These are phyloP conservation scores for Vanilla planifolia DNA, from an alignment of 106 monocot species.

Conservation along the genomic window DNA sequence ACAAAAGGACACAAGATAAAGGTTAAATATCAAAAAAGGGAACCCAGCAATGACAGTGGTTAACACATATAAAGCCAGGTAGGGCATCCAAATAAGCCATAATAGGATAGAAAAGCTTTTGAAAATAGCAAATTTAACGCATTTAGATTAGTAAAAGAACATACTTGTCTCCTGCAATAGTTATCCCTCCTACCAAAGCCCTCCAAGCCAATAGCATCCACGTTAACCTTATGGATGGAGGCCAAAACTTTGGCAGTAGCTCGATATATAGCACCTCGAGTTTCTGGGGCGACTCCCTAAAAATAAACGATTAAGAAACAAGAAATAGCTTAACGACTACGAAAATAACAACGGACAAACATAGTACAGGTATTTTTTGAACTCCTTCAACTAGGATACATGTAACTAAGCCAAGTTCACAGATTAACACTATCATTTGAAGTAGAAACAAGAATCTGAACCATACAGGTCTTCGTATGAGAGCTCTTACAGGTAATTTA, in stretches of 20 bases:
- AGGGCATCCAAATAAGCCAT: too few species aligned
- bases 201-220: slow-evolving; percentile 60
- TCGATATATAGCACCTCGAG: slow-evolving; percentile 58
- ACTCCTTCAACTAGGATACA: too few species aligned
- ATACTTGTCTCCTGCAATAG: slow-evolving; percentile 94
- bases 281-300: slow-evolving; percentile 62
- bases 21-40: too few species aligned
- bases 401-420: too few species aligned
- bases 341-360: background rate
- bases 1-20: too few species aligned
- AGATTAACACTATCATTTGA: background rate
- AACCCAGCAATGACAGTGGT: too few species aligned
- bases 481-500: slow-evolving; percentile 60
- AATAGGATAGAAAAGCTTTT: too few species aligned
- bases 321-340: slow-evolving; percentile 4
- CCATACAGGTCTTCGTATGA: background rate
- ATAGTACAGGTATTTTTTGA: background rate
- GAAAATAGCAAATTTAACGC: background rate
- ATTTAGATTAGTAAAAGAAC: background rate
- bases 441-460: background rate
- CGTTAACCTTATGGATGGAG: slow-evolving; percentile 79
- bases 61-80: too few species aligned
- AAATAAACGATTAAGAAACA: slow-evolving; percentile 7
- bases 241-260: slow-evolving; percentile 73
- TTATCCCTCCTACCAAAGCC: slow-evolving; percentile 87